Base-by-base conservation (phyloP, 192 early-diverging fungal species). In the Anaeromyces robustus region DNA sequence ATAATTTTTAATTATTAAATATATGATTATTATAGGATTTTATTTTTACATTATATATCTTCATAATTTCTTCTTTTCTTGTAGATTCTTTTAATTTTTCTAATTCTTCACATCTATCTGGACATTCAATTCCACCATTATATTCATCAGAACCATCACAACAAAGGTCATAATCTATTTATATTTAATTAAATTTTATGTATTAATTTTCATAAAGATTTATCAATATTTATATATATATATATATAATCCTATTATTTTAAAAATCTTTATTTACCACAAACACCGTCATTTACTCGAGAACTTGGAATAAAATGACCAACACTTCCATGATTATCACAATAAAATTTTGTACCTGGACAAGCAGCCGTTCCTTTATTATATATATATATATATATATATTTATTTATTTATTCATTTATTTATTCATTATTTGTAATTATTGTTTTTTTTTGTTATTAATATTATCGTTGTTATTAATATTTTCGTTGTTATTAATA, bases 111-210 rank as follows among this genome's bases (percentile, higher is more conserved):
- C 97, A 99, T 29, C 79, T 83, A 84, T 97, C 90, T 2, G 92
- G 90, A 78, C 97, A 98, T 12, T 81, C 32, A 0, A 88, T 85
- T 12, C 83, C 2, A 22, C 90, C 89, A 77, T 84, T 84, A 82
- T 89, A 93, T 84, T 98, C 97, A 81, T 98, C 96, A 0, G 93
- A 93, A 13, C 97, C 97, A 83, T 99, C 97, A 85, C 97, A 99
- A 86, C 97, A 99, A 14, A 52, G 13, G 2, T 52, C 43, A 52
- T 52, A 52, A 22, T 52, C 43, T 52, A 22, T 52, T 14, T 52
- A 2, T 16, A 52, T 14, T 52, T 52, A 52, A 22, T 52, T 22
- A 22, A 4, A 4, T 34, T 3, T 34, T 34, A 34, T 34, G n/a
- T n/a, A n/a, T n/a, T n/a, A n/a, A n/a, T n/a, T n/a, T n/a, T n/a